Evolutionary conservation across 257 asterid species (phyloP).

Genomic region (Avicennia marina): DNA sequence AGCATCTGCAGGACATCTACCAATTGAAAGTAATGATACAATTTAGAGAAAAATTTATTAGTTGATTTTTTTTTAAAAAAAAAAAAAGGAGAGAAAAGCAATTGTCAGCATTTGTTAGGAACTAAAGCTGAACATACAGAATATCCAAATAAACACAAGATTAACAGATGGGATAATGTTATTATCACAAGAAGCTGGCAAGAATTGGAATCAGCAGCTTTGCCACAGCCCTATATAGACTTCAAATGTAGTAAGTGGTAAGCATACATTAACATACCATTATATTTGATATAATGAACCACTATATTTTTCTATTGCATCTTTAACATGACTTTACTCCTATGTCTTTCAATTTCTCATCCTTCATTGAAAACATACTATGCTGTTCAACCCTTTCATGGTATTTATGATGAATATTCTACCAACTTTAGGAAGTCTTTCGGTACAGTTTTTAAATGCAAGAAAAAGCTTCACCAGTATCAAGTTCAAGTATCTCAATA

Average conservation of each 20-base stretch:
- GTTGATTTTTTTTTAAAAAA: neutral
- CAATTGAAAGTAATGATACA: constrained; percentile 11
- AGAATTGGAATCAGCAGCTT: constrained; percentile 1
- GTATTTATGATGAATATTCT: constrained; percentile 5
- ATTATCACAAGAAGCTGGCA: neutral
- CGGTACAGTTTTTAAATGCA: constrained; percentile 1
- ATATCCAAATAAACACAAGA: neutral
- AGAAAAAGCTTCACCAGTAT: neutral
- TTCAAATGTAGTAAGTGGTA: constrained; percentile 12
- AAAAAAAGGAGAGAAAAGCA: neutral
- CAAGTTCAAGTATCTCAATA: constrained; percentile 4
- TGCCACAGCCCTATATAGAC: constrained; percentile 1
- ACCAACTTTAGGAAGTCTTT: constrained; percentile 13
- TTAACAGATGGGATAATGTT: neutral
- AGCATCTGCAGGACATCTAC: constrained; percentile 14
- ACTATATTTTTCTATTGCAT: neutral
- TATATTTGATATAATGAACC: neutral
- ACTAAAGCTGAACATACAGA: neutral
- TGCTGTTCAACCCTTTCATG: neutral
- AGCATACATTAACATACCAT: neutral
- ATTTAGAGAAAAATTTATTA: no score
- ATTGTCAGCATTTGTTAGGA: neutral
- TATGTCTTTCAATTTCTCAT: constrained; percentile 11
- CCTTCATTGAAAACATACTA: constrained; percentile 13
- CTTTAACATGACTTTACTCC: constrained; percentile 3